A percentile compares a stretch with the other conserved stretches of the same genome.
Conservation (phyloP, 805 yeast genomes). For the Metschnikowia proteae region DNA sequence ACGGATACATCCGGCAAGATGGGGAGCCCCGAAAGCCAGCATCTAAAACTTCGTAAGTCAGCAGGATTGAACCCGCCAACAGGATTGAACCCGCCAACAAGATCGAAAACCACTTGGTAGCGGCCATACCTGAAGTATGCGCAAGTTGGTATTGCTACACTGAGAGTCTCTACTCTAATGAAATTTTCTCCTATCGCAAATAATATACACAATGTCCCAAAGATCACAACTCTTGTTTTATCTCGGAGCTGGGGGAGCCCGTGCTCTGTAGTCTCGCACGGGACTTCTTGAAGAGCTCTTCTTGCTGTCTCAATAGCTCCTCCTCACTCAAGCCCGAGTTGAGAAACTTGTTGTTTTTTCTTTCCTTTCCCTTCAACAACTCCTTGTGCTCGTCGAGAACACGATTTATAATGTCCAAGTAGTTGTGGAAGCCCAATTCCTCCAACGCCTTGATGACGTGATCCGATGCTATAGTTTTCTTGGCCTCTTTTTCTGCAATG, state of each 20-base stretch:
- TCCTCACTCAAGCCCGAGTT: constrained; percentile 90
- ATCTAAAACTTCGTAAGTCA: too few species aligned
- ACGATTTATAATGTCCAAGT: constrained; percentile 75
- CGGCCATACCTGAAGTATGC: not conserved
- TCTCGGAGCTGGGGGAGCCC: constrained; percentile 15
- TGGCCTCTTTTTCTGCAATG: constrained; percentile 92
- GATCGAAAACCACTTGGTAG: not conserved
- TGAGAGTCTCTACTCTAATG: not conserved
- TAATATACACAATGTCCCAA: constrained; percentile 13
- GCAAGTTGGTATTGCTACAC: not conserved
- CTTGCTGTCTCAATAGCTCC: constrained; percentile 87
- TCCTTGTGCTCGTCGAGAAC: constrained; percentile 86
- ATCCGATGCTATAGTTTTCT: constrained; percentile 94
- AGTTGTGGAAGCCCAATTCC: constrained; percentile 82
- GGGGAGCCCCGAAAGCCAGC: too few species aligned
- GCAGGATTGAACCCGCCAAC: not conserved
- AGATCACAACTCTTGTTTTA: constrained; percentile 13
- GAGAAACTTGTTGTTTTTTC: constrained; percentile 88
- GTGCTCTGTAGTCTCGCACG: constrained; percentile 56
- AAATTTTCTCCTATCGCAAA: constrained; percentile 9
- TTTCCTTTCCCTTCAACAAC: constrained; percentile 80
- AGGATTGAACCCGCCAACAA: not conserved
- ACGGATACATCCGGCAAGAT: not conserved
- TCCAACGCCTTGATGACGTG: constrained; percentile 88
- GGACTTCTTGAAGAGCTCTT: constrained; percentile 80